Percentiles rank a stretch among this genome's conserved stretches.
These are phyloP conservation scores for Coniochaeta pulveracea DNA, from an alignment of 2,329 filamentous ascomycete genomes.

Conservation along the genomic window DNA sequence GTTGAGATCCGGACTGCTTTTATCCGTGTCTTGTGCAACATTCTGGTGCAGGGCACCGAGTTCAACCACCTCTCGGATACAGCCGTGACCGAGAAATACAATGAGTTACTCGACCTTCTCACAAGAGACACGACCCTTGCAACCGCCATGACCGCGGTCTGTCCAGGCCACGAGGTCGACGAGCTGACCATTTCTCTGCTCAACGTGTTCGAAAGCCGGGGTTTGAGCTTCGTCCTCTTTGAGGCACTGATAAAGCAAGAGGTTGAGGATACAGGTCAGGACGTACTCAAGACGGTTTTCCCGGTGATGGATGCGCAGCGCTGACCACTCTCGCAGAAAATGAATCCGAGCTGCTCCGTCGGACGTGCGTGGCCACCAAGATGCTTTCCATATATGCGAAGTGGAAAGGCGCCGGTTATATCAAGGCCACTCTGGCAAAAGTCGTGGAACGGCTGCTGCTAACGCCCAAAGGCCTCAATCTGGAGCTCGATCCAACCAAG, in stretches of 20 bases:
- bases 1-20: slow-evolving; percentile 59
- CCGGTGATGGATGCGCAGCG: background rate
- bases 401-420: slow-evolving; percentile 56
- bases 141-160: slow-evolving; percentile 52
- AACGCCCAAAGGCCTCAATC: slow-evolving; percentile 54
- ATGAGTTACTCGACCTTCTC: slow-evolving; percentile 47
- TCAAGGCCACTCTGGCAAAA: slow-evolving; percentile 53
- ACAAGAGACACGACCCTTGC: slow-evolving; percentile 52
- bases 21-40: slow-evolving; percentile 59
- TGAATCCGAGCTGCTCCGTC: slow-evolving; percentile 54
- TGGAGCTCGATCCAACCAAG: slow-evolving; percentile 55
- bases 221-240: slow-evolving; percentile 49
- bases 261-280: slow-evolving; percentile 49
- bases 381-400: slow-evolving; percentile 62
- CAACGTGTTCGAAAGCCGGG: slow-evolving; percentile 59
- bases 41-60: slow-evolving; percentile 59
- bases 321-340: slow-evolving; percentile 35
- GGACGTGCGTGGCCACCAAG: slow-evolving; percentile 61
- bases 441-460: slow-evolving; percentile 55
- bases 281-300: background rate
- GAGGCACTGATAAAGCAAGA: slow-evolving; percentile 59
- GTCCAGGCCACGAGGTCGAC: slow-evolving; percentile 57
- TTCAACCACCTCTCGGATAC: slow-evolving; percentile 58
- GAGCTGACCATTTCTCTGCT: slow-evolving; percentile 57
- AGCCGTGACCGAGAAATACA: slow-evolving; percentile 57